Conservation (phyloP, 257 asterid species). For the Euphrasia confusa region DNA sequence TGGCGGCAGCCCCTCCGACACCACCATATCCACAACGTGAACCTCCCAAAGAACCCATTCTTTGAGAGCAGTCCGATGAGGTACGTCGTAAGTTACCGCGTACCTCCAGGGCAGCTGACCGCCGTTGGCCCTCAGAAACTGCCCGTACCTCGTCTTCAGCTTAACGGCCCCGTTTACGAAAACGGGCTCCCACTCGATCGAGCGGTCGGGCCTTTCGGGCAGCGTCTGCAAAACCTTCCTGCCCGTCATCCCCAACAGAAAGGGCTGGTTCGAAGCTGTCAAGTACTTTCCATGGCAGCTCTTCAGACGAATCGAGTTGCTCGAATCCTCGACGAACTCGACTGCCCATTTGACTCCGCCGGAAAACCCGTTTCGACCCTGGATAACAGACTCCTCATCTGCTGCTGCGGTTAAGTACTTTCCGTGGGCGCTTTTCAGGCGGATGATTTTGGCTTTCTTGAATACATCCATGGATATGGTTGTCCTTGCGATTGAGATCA, state of each 20-base stretch:
- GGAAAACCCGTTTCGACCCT: not conserved
- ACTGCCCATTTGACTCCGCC: not conserved
- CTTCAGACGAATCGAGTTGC: conserved; percentile 44
- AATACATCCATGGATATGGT: too few species aligned
- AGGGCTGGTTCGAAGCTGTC: conserved; percentile 59
- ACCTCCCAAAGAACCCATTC: conserved; percentile 91
- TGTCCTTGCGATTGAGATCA: too few species aligned
- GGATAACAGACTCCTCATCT: not conserved
- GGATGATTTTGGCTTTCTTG: not conserved
- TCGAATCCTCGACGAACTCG: conserved; percentile 9
- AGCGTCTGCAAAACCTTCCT: conserved; percentile 58
- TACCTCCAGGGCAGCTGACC: conserved; percentile 92
- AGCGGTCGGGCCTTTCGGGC: conserved; percentile 65
- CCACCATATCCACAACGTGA: conserved; percentile 52
- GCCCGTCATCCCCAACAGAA: conserved; percentile 77
- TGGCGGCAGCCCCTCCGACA: conserved; percentile 22
- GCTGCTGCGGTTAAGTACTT: too few species aligned
- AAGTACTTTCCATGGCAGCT: conserved; percentile 62
- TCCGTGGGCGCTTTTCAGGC: conserved; percentile 16
- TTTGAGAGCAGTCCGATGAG: conserved; percentile 66
- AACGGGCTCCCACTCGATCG: conserved; percentile 93
- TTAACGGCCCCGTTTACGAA: conserved; percentile 53
- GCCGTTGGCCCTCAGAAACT: conserved; percentile 74
- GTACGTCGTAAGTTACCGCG: conserved; percentile 81
- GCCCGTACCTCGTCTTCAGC: conserved; percentile 85